Evolutionary conservation across 83 land plant genomes (phyloP), one percentile per base, ranked within the genome.

Genomic region (Picea mariana): DNA sequence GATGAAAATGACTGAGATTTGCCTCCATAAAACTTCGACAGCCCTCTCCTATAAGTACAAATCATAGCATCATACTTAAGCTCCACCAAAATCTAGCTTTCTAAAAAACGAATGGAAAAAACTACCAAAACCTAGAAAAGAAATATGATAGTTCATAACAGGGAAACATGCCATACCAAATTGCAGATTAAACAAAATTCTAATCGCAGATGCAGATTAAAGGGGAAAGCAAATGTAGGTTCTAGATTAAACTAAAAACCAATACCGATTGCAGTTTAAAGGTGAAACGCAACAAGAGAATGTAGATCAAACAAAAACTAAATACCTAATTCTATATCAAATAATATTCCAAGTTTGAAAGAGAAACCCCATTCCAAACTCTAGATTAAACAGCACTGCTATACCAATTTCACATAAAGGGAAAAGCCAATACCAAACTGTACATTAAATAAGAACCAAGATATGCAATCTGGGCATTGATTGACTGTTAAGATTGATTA

Each of bases 1-100:
- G 86, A 83, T 62, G 87, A 64, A 66, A 84, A 86, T 7, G 87
- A 86, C 61, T 82, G 81, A 15, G 82, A 83, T 58, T 86, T 86
- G 34, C 87, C 87, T 3, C 80, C 24, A 34, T 61, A 86, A 52
- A 68, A 62, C 55, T 73, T 86, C 17, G 87, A 86, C 21, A 86
- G 80, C 34, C 87, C 87, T 80, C 79, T 86, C 86, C 87, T 86
- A 82, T 55, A 79, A 78, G 38, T 49, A 55, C 59, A 55, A 55
- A 55, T 55, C 59, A 55, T 12, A 55, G 59, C 59, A 55, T 71
- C 47, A 18, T 31, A 71, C n/a, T 71, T 71, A 38, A 42, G 47
- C 49, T 44, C 55, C 49, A 42, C 4, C 76, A 72, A 27, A 68
- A 40, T n/a, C 21, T 40, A 20, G 18, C 47, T 9, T 42, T 72